These are phyloP conservation scores for Periconia sp. DNA, from an alignment of 2,329 filamentous ascomycete genomes.

Conservation along the genomic window DNA sequence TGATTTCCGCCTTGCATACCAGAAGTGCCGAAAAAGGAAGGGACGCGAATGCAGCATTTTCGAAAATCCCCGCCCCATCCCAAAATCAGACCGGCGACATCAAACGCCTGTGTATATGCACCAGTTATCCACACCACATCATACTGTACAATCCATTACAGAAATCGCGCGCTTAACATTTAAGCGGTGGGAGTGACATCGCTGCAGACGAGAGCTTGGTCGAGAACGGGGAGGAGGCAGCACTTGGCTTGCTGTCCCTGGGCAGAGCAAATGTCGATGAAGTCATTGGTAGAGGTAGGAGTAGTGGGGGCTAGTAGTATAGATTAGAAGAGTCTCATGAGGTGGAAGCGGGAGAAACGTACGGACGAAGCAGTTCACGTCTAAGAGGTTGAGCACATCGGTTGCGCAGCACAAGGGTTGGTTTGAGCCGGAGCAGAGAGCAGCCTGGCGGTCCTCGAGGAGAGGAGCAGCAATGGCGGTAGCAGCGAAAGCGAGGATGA, in stretches of 20 bases:
- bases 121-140: background rate
- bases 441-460: conserved; percentile 38
- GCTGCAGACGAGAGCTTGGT: conserved; percentile 47
- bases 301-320: conserved; percentile 37
- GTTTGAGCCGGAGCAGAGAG: conserved; percentile 41
- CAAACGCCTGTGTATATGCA: conserved; percentile 4
- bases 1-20: no score
- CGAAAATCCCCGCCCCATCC: no score
- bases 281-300: conserved; percentile 50
- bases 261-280: conserved; percentile 55
- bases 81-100: conserved; percentile 3
- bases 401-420: conserved; percentile 65
- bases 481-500: conserved; percentile 38
- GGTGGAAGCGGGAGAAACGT: conserved; percentile 33
- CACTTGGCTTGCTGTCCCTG: conserved; percentile 64
- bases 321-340: background rate
- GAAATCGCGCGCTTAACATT: background rate
- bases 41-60: background rate
- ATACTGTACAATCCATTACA: conserved; percentile 7
- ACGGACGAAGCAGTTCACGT: conserved; percentile 64
- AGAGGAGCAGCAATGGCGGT: conserved; percentile 38
- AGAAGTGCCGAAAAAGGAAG: background rate
- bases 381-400: conserved; percentile 63
- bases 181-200: conserved; percentile 37
- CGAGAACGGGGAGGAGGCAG: conserved; percentile 61